These are phyloP conservation scores for Gossypium raimondii DNA, from an alignment of 345 rosid species.

Conservation along the genomic window DNA sequence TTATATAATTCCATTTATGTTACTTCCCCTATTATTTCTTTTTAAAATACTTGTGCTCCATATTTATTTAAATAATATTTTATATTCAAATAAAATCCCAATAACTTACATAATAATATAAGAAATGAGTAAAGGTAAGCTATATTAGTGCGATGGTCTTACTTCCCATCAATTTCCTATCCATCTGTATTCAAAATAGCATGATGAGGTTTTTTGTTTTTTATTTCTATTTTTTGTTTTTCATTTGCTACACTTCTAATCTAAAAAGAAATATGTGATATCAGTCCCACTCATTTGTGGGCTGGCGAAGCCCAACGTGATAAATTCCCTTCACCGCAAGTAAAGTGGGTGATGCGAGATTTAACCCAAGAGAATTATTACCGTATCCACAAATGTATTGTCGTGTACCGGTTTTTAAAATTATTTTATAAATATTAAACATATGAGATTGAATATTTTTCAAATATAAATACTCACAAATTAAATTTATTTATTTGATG, in stretches of 20 bases:
- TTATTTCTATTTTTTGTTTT: not conserved
- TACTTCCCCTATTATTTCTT: too few species aligned
- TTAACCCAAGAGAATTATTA: too few species aligned
- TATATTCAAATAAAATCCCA: too few species aligned
- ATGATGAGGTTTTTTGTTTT: constrained; percentile 20
- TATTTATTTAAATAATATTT: too few species aligned
- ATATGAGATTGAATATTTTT: too few species aligned
- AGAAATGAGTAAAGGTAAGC: constrained; percentile 28
- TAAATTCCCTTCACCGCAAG: constrained; percentile 10
- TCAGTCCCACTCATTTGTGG: not conserved
- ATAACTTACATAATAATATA: constrained; percentile 16
- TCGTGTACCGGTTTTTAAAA: too few species aligned
- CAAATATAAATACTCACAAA: too few species aligned
- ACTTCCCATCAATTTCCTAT: constrained; percentile 25
- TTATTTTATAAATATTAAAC: too few species aligned
- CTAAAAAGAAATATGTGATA: not conserved
- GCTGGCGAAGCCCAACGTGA: constrained; percentile 11
- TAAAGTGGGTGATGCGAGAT: constrained; percentile 7
- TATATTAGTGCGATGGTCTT: constrained; percentile 25
- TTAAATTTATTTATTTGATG: too few species aligned
- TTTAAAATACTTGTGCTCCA: too few species aligned
- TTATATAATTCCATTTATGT: constrained; percentile 15
- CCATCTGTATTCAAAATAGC: constrained; percentile 9
- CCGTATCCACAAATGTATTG: too few species aligned
- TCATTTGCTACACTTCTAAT: not conserved